Percentiles rank a stretch among this genome's conserved stretches.
Conservation (phyloP, 768 basidiomycete species). For the Rubroboletus pulcherrimus region DNA sequence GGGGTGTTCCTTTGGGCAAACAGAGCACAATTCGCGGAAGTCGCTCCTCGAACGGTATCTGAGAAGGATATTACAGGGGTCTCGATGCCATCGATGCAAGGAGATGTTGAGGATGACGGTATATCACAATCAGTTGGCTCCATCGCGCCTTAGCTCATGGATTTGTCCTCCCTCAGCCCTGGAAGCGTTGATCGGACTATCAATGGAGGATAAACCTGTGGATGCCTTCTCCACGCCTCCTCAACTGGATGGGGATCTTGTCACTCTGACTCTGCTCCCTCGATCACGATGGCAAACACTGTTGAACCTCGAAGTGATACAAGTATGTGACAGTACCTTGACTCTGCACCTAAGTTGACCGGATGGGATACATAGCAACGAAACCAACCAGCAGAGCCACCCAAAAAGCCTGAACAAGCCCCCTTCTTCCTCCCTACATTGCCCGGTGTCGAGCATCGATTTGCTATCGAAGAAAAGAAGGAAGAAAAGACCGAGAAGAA, state of each 20-base stretch:
- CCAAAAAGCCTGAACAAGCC: conserved; percentile 91
- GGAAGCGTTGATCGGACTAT: conserved; percentile 64
- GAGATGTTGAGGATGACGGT: conserved; percentile 78
- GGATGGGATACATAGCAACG: conserved; percentile 55
- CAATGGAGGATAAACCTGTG: conserved; percentile 52
- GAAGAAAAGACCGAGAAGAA: conserved; percentile 36
- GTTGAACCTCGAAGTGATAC: conserved; percentile 93
- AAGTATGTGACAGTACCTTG: conserved; percentile 41
- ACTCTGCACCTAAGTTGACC: neutral
- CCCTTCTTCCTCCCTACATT: conserved; percentile 97
- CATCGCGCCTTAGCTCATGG: conserved; percentile 4
- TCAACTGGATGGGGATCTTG: conserved; percentile 84
- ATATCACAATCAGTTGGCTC: conserved; percentile 12
- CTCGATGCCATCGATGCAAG: conserved; percentile 81
- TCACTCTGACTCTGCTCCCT: conserved; percentile 89
- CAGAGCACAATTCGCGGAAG: conserved; percentile 87
- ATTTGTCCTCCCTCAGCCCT: conserved; percentile 43
- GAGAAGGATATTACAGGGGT: conserved; percentile 73
- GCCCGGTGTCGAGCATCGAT: conserved; percentile 81
- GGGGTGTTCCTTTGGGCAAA: conserved; percentile 99
- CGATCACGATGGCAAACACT: conserved; percentile 94
- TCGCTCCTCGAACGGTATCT: conserved; percentile 73
- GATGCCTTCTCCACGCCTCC: conserved; percentile 84
- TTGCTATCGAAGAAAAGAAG: conserved; percentile 53
- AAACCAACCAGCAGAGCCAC: conserved; percentile 94